These are phyloP conservation scores for Xylaria sp. DNA, from an alignment of 2,329 filamentous ascomycete species.

Conservation along the genomic window DNA sequence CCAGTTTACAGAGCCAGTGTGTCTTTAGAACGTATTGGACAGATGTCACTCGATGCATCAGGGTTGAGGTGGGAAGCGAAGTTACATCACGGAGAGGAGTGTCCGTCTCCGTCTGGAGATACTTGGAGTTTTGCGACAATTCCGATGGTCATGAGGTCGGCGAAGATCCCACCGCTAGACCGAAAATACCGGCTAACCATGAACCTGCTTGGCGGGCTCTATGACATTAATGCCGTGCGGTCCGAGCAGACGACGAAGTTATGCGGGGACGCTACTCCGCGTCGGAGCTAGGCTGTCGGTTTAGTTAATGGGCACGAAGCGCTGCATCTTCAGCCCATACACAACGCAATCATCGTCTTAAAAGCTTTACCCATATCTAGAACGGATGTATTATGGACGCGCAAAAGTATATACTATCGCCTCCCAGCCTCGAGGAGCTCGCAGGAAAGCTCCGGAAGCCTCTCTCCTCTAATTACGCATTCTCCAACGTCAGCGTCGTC, in stretches of 20 bases:
- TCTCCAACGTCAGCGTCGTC: neutral
- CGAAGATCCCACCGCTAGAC: neutral
- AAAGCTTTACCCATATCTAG: neutral
- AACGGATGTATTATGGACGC: neutral
- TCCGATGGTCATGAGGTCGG: neutral
- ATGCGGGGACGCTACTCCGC: neutral
- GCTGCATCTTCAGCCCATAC: neutral
- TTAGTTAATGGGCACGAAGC: neutral
- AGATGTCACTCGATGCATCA: no score
- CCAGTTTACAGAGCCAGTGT: no score
- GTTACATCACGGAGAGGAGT: no score
- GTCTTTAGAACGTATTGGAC: no score
- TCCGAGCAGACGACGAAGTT: neutral
- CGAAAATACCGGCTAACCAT: neutral
- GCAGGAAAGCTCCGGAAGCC: neutral
- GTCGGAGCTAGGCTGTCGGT: neutral
- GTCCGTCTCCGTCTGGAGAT: neutral
- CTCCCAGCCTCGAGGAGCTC: neutral
- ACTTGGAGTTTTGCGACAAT: no score
- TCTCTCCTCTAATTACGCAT: neutral
- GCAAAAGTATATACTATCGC: neutral
- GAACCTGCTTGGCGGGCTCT: neutral
- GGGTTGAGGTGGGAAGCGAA: no score
- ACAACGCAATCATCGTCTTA: neutral
- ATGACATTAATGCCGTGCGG: neutral